phyloP scores from a whole-genome alignment of 2,329 filamentous ascomycete genomes.

The Shiraia bambusicola region DNA sequence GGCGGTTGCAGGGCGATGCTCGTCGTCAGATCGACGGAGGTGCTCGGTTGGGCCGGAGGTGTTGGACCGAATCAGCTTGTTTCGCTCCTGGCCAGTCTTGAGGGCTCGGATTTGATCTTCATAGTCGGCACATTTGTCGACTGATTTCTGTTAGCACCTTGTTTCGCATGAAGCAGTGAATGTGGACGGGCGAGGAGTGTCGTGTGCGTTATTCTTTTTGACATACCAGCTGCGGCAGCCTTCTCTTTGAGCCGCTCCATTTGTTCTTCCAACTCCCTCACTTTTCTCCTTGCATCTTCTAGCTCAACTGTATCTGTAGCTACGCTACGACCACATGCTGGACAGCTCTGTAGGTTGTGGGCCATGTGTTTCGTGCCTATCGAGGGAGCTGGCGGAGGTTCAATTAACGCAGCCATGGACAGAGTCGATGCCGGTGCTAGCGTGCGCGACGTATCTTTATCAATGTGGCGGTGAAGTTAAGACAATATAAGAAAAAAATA shows the following conservation, averaged over 20 bases:
- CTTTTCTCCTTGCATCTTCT: constrained; percentile 26
- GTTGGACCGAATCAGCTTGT: constrained; percentile 22
- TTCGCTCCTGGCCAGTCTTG: constrained; percentile 11
- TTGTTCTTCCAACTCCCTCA: constrained; percentile 66
- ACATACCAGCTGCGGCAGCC: constrained; percentile 62
- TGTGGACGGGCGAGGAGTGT: constrained; percentile 2
- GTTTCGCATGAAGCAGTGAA: constrained; percentile 5
- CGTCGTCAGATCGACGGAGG: constrained; percentile 26
- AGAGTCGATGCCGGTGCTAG: too few species aligned
- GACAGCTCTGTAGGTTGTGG: constrained; percentile 30
- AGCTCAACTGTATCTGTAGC: constrained; percentile 11
- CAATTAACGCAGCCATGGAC: constrained; percentile 22
- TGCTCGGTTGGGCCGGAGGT: constrained; percentile 21
- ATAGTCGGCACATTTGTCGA: constrained; percentile 68
- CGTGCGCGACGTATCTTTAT: too few species aligned
- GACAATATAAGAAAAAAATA: background rate
- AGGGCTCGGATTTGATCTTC: constrained; percentile 72
- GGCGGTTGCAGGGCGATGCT: constrained; percentile 33
- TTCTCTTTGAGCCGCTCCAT: constrained; percentile 71
- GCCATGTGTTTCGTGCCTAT: constrained; percentile 21
- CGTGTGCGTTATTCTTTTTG: background rate
- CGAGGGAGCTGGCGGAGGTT: constrained; percentile 21
- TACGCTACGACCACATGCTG: constrained; percentile 32
- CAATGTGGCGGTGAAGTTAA: background rate
- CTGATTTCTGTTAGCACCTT: constrained; percentile 32